Base-by-base conservation (phyloP, 192 early-diverging fungal species). In the Gonapodya prolifera region DNA sequence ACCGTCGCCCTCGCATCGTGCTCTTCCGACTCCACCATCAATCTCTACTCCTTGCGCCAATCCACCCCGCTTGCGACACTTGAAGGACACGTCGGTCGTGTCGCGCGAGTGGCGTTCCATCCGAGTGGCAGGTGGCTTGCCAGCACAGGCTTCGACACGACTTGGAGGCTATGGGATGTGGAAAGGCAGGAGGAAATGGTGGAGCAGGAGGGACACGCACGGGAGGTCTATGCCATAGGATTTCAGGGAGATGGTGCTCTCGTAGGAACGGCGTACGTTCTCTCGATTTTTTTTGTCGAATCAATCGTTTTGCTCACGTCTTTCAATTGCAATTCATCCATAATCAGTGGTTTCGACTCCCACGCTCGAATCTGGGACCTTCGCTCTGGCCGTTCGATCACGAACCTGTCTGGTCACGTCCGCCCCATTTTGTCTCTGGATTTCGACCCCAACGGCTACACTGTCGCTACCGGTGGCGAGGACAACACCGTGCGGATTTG, bases 161-260 rank as follows among this genome's bases (percentile, higher is more conserved):
- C 95, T 18, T 99, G 97, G 97, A 86, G 97, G 70, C 87, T 99
- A n/a, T 99, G 95, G 95, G 97, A 99, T 81, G 85, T 91, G 28
- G 88, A 92, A 69, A 88, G 90, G 0, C 83, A 86, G 36, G 77
- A 86, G 34, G 95, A 95, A 76, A 80, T 99, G 0, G 77, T 99
- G 35, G 81, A 94, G 73, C 97, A 99, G 78, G 94, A 97, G 78
- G 97, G 97, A 16, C 97, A 99, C 82, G 92, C 95, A 18, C 87
- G 90, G 31, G 96, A 98, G 83, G 91, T 99, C 0, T 98, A 95
- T 86, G 90, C 92, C 0, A 87, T 99, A 76, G 88, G 88, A 17
- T 97, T 99, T 79, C 97, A 99, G 80, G 80, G 86, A 70, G 97
- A 99, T 80, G 96, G 96, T 2, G 88, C 94, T 2, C 82, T 99